Percentiles rank a stretch among this genome's conserved stretches.
phyloP scores from a whole-genome alignment of 2,329 filamentous ascomycete genomes.

The Hypocreales sp. region DNA sequence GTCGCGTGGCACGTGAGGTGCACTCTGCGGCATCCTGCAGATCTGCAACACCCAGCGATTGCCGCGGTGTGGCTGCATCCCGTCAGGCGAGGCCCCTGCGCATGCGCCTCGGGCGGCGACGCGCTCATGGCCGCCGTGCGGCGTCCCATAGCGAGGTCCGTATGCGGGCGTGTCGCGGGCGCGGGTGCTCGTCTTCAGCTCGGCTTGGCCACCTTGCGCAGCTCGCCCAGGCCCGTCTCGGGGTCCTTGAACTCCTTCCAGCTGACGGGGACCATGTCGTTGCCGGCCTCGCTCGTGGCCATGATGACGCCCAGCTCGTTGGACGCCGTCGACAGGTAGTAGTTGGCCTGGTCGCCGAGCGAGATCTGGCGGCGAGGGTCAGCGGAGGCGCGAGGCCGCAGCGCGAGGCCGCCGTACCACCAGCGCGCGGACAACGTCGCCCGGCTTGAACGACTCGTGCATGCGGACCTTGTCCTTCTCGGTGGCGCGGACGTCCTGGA shows the following conservation, averaged over 20 bases:
- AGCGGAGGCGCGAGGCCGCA: not conserved
- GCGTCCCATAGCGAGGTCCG: too few species aligned
- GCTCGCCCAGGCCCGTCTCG: conserved; percentile 60
- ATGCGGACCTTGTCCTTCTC: conserved; percentile 93
- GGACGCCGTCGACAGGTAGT: conserved; percentile 82
- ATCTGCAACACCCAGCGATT: too few species aligned
- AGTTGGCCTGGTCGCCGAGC: conserved; percentile 83
- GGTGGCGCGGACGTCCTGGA: conserved; percentile 84
- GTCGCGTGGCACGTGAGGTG: too few species aligned
- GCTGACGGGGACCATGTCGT: conserved; percentile 81
- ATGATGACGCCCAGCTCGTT: conserved; percentile 92
- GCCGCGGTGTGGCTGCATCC: too few species aligned
- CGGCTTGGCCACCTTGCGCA: conserved; percentile 87
- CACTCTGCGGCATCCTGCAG: too few species aligned
- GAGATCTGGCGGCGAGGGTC: conserved; percentile 43
- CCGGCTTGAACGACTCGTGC: conserved; percentile 79
- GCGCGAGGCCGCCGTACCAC: conserved; percentile 64
- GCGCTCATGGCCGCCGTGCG: too few species aligned
- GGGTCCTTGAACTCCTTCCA: conserved; percentile 92
- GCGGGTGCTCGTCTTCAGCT: conserved; percentile 35
- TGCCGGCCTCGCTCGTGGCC: conserved; percentile 75
- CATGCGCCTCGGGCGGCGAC: too few species aligned
- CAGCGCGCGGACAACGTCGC: conserved; percentile 75
- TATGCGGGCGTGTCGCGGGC: too few species aligned
- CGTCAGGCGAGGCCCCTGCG: too few species aligned